Conservation (phyloP, 2,329 filamentous ascomycete genomes). For the Xylariaceae sp. region DNA sequence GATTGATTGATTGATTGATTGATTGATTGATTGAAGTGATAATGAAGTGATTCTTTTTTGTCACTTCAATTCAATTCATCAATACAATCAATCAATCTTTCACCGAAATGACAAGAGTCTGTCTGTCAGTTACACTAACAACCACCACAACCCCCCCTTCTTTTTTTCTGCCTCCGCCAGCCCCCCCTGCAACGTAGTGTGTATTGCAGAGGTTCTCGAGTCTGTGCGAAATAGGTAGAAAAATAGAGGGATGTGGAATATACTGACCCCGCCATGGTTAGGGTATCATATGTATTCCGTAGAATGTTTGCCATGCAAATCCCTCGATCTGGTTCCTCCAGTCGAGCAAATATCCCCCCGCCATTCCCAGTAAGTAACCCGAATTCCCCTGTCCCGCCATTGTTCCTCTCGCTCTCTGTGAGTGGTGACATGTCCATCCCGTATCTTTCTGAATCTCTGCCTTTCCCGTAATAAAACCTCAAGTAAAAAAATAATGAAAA, state of each 20-base stretch:
- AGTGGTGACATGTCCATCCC: conserved; percentile 28
- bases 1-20: too few relatives aligned
- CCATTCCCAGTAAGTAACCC: conserved; percentile 12
- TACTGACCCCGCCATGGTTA: conserved; percentile 18
- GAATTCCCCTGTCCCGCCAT: not conserved
- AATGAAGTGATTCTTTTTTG: too few relatives aligned
- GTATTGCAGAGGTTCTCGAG: not conserved
- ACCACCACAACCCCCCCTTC: too few relatives aligned
- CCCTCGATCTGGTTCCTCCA: not conserved
- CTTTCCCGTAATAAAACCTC: not conserved
- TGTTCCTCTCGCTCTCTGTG: conserved; percentile 17
- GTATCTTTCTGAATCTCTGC: not conserved
- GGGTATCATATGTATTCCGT: conserved; percentile 6
- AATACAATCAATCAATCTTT: too few relatives aligned
- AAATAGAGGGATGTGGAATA: too few relatives aligned
- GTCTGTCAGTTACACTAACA: too few relatives aligned
- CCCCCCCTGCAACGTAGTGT: not conserved
- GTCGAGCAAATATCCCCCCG: conserved; percentile 10
- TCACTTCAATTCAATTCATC: too few relatives aligned
- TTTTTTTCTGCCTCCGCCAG: too few relatives aligned
- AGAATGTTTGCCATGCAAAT: too few relatives aligned
- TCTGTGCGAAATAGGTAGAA: too few relatives aligned
- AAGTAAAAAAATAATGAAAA: not conserved
- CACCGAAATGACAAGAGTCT: too few relatives aligned
- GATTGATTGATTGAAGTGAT: not conserved